Conservation (phyloP, 2,329 filamentous ascomycete genomes). For the Calycina herbarum region DNA sequence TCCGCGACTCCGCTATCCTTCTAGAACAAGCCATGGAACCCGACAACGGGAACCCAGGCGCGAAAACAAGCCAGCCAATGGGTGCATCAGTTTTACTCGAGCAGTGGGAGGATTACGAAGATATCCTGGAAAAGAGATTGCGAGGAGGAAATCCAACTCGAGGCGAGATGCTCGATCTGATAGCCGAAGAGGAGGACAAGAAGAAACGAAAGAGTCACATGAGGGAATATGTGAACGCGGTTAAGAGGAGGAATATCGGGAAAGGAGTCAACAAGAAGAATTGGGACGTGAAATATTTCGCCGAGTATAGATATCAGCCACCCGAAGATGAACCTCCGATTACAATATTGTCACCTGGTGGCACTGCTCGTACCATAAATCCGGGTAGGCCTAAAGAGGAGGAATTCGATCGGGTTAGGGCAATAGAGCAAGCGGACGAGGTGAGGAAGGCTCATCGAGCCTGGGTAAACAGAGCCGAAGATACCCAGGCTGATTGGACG, state of each 20-base stretch:
- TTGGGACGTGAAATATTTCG: not conserved
- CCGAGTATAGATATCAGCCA: not conserved
- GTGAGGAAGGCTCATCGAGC: too few relatives aligned
- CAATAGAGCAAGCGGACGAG: too few relatives aligned
- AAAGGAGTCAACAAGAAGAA: not conserved
- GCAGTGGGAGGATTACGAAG: not conserved
- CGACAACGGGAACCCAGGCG: not conserved
- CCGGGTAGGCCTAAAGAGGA: too few relatives aligned
- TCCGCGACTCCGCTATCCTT: not conserved
- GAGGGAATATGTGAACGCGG: not conserved
- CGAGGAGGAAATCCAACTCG: not conserved
- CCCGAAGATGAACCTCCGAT: too few relatives aligned
- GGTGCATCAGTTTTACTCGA: not conserved
- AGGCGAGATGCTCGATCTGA: not conserved
- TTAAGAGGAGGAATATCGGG: not conserved
- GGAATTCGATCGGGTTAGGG: too few relatives aligned
- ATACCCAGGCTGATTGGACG: too few relatives aligned
- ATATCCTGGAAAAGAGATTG: not conserved
- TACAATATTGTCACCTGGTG: too few relatives aligned
- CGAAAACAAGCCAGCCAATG: not conserved
- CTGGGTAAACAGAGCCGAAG: too few relatives aligned
- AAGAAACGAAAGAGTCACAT: not conserved
- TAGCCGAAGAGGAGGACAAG: not conserved
- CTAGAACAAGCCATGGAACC: not conserved
- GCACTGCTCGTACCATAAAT: too few relatives aligned